Evolutionary conservation across 352 stramenopile species (phyloP).

Genomic region (Pythium plurisporium): DNA sequence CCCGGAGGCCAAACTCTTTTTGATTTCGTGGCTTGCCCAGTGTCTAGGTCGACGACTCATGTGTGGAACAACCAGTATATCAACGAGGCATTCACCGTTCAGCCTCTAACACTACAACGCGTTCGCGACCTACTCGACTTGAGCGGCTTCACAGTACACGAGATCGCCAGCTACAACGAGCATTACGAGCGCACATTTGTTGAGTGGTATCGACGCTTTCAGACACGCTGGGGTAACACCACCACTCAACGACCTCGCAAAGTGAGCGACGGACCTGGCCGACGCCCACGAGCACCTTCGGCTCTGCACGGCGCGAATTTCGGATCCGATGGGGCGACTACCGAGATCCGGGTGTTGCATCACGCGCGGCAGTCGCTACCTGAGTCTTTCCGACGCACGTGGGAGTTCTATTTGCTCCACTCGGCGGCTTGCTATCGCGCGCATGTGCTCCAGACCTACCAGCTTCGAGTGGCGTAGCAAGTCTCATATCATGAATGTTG

Average conservation of each 20-base stretch:
- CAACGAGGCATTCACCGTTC: constrained; percentile 53
- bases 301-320: not conserved
- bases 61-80: constrained; percentile 86
- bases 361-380: constrained; percentile 33
- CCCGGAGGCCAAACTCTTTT: constrained; percentile 49
- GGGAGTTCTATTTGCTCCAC: constrained; percentile 88
- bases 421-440: constrained; percentile 80
- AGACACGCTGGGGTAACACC: constrained; percentile 34
- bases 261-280: constrained; percentile 9
- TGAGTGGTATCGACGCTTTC: constrained; percentile 80
- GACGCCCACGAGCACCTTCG: not conserved
- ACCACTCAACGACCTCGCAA: constrained; percentile 1
- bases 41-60: constrained; percentile 62
- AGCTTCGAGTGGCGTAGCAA: constrained; percentile 41
- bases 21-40: constrained; percentile 64
- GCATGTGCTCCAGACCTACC: constrained; percentile 64
- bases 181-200: constrained; percentile 85
- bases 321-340: not conserved
- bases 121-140: constrained; percentile 42
- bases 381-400: constrained; percentile 80
- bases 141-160: constrained; percentile 58
- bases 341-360: not conserved
- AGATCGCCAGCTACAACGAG: constrained; percentile 61
- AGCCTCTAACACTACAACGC: constrained; percentile 45
- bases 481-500: constrained; percentile 15